Evolutionary conservation across 768 basidiomycete genomes (phyloP).

Genomic region (Boletus subparvulus): DNA sequence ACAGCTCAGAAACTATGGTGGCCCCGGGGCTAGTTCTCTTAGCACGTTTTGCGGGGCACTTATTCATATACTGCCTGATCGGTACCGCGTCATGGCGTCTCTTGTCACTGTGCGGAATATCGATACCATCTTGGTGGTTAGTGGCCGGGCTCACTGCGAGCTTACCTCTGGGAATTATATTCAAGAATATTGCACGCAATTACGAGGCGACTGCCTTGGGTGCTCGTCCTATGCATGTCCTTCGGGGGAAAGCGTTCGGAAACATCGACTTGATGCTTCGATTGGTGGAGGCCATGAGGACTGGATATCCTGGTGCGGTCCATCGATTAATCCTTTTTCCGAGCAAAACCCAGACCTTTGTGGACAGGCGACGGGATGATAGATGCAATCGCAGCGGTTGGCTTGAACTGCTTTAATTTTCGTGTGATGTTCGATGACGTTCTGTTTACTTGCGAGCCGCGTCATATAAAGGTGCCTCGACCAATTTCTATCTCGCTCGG

Average conservation of each 20-base stretch:
- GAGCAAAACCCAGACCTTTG: not conserved
- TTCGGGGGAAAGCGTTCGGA: conserved; percentile 41
- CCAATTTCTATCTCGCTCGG: not conserved
- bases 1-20: conserved; percentile 3
- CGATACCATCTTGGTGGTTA: conserved; percentile 40
- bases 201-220: conserved; percentile 44
- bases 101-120: conserved; percentile 12
- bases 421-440: conserved; percentile 45
- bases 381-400: conserved; percentile 35
- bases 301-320: conserved; percentile 51
- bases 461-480: conserved; percentile 48
- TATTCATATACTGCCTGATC: not conserved
- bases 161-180: conserved; percentile 34
- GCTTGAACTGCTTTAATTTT: conserved; percentile 49
- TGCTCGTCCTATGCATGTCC: conserved; percentile 42
- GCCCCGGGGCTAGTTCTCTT: conserved; percentile 17
- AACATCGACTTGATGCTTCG: conserved; percentile 44
- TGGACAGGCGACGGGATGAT: conserved; percentile 43
- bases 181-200: conserved; percentile 30
- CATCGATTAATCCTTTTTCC: not conserved
- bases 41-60: not conserved
- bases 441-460: conserved; percentile 49
- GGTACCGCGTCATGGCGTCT: conserved; percentile 2
- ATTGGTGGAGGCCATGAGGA: conserved; percentile 36
- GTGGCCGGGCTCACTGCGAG: conserved; percentile 30